phyloP scores from a whole-genome alignment of 192 early-diverging fungal genomes.

The Umbelopsis sp. region DNA sequence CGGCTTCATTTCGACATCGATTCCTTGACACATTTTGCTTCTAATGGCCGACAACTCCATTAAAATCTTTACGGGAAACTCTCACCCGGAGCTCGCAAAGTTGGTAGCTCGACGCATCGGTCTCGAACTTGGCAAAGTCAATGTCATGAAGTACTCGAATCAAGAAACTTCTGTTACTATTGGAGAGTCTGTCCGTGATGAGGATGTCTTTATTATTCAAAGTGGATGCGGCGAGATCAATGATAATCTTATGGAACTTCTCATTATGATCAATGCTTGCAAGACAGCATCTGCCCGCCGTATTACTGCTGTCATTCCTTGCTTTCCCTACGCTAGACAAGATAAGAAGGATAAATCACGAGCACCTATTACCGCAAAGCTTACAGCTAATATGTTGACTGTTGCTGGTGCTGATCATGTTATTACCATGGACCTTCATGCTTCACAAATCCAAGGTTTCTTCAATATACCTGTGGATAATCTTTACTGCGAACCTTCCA shows the following conservation, averaged over 20 bases:
- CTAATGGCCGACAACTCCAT: slow-evolving; percentile 87
- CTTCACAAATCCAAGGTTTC: slow-evolving; percentile 94
- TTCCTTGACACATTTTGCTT: background rate
- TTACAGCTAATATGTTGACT: slow-evolving; percentile 92
- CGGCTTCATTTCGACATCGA: background rate
- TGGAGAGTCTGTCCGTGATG: slow-evolving; percentile 92
- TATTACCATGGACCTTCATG: slow-evolving; percentile 98
- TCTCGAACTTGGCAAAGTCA: slow-evolving; percentile 89
- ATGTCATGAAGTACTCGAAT: slow-evolving; percentile 97
- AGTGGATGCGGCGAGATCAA: slow-evolving; percentile 86
- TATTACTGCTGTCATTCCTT: slow-evolving; percentile 96
- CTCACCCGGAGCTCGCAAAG: slow-evolving; percentile 89
- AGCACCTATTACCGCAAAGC: slow-evolving; percentile 94
- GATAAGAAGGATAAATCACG: slow-evolving; percentile 98
- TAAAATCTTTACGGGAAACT: slow-evolving; percentile 96
- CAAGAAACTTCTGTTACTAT: slow-evolving; percentile 79
- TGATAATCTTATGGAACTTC: slow-evolving; percentile 95
- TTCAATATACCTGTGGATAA: slow-evolving; percentile 96
- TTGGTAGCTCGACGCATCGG: slow-evolving; percentile 94
- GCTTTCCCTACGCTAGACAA: slow-evolving; percentile 97
- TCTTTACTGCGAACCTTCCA: slow-evolving; percentile 86
- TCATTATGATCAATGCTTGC: slow-evolving; percentile 98
- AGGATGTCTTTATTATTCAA: slow-evolving; percentile 97
- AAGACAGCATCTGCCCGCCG: slow-evolving; percentile 87
- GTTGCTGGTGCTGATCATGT: slow-evolving; percentile 97